Percentiles rank a stretch among this genome's conserved stretches.
Evolutionary conservation across 1,139 yeast species (phyloP).

Genomic region (Debaryomycetaceae sp.): DNA sequence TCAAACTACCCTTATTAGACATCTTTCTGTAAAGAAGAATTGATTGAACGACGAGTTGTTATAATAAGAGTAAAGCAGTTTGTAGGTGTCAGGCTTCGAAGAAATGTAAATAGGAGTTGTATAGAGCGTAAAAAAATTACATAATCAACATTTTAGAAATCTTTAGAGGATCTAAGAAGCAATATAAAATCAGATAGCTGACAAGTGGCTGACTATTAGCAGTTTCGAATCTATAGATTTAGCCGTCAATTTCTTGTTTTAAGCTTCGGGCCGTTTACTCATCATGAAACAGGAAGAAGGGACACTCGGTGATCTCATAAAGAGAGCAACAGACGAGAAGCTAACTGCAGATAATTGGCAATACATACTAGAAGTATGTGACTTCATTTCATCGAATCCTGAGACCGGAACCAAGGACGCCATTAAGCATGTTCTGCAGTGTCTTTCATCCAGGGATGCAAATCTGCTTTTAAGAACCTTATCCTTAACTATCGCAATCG

Average conservation of each 20-base stretch:
- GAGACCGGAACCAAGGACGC: conserved; percentile 57
- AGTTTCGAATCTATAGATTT: no score
- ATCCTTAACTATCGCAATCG: conserved; percentile 69
- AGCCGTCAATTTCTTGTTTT: no score
- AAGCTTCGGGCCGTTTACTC: no score
- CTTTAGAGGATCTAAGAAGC: no score
- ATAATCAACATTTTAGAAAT: background rate
- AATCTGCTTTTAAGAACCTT: conserved; percentile 74
- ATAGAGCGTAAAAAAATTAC: background rate
- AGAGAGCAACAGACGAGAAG: conserved; percentile 81
- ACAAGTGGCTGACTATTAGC: no score
- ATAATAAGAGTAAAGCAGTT: no score
- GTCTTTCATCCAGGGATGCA: conserved; percentile 66
- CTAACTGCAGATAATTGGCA: conserved; percentile 85
- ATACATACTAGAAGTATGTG: conserved; percentile 77
- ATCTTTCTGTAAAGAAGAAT: no score
- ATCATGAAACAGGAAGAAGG: background rate
- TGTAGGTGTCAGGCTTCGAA: no score
- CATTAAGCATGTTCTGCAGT: conserved; percentile 44
- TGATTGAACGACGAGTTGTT: no score
- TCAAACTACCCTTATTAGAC: background rate
- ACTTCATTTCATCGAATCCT: conserved; percentile 69
- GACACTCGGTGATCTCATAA: conserved; percentile 22
- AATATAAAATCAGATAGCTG: no score
- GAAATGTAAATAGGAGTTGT: no score